phyloP scores from a whole-genome alignment of 768 basidiomycete genomes.

The Tulasnella sp. region DNA sequence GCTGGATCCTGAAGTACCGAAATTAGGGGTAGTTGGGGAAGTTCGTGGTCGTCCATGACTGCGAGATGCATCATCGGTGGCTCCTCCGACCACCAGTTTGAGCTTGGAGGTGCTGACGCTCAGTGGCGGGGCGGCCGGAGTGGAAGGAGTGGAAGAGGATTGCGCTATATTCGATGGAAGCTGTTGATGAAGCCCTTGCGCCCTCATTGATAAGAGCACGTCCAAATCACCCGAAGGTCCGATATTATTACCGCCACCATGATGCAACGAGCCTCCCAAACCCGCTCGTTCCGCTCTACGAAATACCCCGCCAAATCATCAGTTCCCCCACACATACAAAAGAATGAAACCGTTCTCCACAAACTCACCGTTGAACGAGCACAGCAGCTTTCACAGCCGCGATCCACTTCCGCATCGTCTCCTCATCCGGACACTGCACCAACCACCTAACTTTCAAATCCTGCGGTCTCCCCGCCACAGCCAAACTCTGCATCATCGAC shows the following conservation, averaged over 20 bases:
- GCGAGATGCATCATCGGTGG: no score
- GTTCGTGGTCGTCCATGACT: no score
- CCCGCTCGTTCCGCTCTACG: conserved; percentile 13
- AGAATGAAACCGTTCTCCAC: no score
- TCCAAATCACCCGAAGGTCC: conserved; percentile 10
- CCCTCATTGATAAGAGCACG: conserved; percentile 10
- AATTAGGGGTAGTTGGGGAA: background rate
- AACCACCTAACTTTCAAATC: conserved; percentile 9
- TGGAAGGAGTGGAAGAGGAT: background rate
- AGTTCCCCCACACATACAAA: no score
- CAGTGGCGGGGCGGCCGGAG: no score
- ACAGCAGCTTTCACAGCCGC: conserved; percentile 6
- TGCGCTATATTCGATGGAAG: background rate
- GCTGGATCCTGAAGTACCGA: no score
- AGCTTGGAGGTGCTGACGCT: no score
- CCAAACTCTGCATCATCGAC: background rate
- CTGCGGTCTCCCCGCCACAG: background rate
- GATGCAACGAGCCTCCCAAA: conserved; percentile 4
- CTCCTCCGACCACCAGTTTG: background rate
- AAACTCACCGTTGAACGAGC: conserved; percentile 11
- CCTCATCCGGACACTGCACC: conserved; percentile 7
- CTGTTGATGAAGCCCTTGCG: background rate
- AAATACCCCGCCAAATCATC: background rate
- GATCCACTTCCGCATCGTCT: conserved; percentile 15
- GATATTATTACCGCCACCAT: background rate